These are phyloP conservation scores for Cladosporium sp. DNA, from an alignment of 2,329 filamentous ascomycete genomes.

Conservation along the genomic window DNA sequence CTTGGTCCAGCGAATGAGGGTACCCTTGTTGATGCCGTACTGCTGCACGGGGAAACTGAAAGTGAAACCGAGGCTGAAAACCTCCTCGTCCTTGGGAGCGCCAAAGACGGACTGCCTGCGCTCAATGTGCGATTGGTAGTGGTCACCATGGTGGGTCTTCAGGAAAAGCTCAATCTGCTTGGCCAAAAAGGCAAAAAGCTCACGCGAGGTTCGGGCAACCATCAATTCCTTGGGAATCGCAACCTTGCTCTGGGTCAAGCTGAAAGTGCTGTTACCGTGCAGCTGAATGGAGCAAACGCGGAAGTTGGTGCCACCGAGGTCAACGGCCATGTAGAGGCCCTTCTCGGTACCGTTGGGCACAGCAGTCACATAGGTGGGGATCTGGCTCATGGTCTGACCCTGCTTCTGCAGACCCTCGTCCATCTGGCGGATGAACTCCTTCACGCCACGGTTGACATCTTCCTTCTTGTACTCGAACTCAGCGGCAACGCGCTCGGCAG, in stretches of 20 bases:
- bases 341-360: slow-evolving; percentile 98
- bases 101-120: slow-evolving; percentile 16
- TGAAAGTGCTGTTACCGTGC: slow-evolving; percentile 92
- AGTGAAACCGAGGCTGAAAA: slow-evolving; percentile 95
- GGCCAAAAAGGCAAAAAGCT: slow-evolving; percentile 89
- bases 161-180: slow-evolving; percentile 89
- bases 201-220: slow-evolving; percentile 76
- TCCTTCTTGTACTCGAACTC: slow-evolving; percentile 81
- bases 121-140: slow-evolving; percentile 63
- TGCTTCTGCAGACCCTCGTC: slow-evolving; percentile 77
- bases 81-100: slow-evolving; percentile 62
- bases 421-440: slow-evolving; percentile 85
- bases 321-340: slow-evolving; percentile 93
- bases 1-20: slow-evolving; percentile 95
- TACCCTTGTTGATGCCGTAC: slow-evolving; percentile 89
- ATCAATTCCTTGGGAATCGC: slow-evolving; percentile 86
- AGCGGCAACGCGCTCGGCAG: slow-evolving; percentile 73
- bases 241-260: slow-evolving; percentile 86
- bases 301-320: slow-evolving; percentile 98
- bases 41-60: slow-evolving; percentile 97
- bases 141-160: slow-evolving; percentile 78
- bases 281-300: slow-evolving; percentile 92
- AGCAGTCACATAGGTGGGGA: slow-evolving; percentile 92
- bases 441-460: slow-evolving; percentile 72
- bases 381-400: slow-evolving; percentile 82